Evolutionary conservation across 352 stramenopile genomes (phyloP), one percentile per base, ranked within the genome.

Genomic region (Phytopythium boreale): DNA sequence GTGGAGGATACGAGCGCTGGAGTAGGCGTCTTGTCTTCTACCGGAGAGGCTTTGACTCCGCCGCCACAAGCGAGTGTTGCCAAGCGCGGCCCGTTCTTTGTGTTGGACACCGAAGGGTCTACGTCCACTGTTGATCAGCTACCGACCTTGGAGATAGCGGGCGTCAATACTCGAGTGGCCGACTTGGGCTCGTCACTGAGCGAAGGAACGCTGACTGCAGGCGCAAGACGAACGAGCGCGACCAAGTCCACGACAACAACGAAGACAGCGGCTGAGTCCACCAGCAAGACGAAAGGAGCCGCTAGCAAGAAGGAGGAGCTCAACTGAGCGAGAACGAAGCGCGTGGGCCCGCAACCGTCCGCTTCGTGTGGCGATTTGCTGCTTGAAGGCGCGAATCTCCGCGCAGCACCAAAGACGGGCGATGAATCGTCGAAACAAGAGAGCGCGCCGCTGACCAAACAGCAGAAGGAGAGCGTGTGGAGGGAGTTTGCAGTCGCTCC

Each of bases 381-480:
- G 17, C 56, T 78, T 0, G 58, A 64, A 71, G 71, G 71, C 59
- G 11, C 58, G 56, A 26, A 46, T 67, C 49, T 34, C 19, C 10
- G 6, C 56, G 9, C 29, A 1, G 36, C 4, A 9, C 9, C 55
- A 9, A 50, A 34, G 36, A 15, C 36, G 2, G 20, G 39, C 24
- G 17, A 47, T 2, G 24, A 60, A 50, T 22, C 20, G 2, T 10
- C n/a, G 36, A 20, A 68, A 11, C 58, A 69, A 62, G 64, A 15
- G 4, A 58, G 67, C 59, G 7, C 7, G 4, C 63, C 59, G 37
- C 31, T 87, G 20, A 80, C 75, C 1, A 76, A 74, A 43, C 43
- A 73, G 15, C 72, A 79, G 26, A 77, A 77, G 53, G 55, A 77
- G 34, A 53, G 47, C 8, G 60, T 88, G 0, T 91, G 82, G 82